phyloP scores from a whole-genome alignment of 2,329 filamentous ascomycete species.

The Colletotrichum aenigma region DNA sequence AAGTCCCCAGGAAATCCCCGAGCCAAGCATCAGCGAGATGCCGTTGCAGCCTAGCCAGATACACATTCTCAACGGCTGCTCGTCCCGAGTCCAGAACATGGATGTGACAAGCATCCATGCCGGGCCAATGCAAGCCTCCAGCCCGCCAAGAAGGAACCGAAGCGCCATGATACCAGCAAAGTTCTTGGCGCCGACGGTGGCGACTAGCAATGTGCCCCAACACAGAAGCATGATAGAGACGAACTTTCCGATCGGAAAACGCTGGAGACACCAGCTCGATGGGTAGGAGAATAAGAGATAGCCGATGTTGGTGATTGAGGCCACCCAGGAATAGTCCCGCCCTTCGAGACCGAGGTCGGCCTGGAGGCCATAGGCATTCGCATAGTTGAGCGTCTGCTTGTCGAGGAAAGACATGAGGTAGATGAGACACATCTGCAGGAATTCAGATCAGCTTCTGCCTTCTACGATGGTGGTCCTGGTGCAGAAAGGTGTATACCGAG shows the following conservation, averaged over 20 bases:
- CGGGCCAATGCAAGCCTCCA: conserved; percentile 32
- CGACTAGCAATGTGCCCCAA: background rate
- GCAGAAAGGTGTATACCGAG: background rate
- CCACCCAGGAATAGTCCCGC: background rate
- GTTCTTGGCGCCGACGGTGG: conserved; percentile 13
- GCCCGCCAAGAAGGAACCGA: conserved; percentile 35
- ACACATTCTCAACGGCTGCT: conserved; percentile 33
- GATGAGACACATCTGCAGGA: background rate
- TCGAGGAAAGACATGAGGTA: background rate
- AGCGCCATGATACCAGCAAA: conserved; percentile 29
- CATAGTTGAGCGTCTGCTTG: background rate
- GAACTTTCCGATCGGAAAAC: background rate
- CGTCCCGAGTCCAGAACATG: conserved; percentile 37
- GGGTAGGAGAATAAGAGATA: background rate
- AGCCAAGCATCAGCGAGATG: background rate
- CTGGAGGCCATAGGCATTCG: background rate
- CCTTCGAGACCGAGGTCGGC: background rate
- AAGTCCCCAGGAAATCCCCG: background rate
- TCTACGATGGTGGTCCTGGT: background rate
- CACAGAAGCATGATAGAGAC: background rate
- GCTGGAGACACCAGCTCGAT: background rate
- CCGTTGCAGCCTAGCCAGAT: background rate
- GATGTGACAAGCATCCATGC: conserved; percentile 31
- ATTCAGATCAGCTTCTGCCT: background rate
- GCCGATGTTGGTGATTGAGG: background rate